phyloP scores from a whole-genome alignment of 2,329 filamentous ascomycete genomes.

The Huntiella savannae region DNA sequence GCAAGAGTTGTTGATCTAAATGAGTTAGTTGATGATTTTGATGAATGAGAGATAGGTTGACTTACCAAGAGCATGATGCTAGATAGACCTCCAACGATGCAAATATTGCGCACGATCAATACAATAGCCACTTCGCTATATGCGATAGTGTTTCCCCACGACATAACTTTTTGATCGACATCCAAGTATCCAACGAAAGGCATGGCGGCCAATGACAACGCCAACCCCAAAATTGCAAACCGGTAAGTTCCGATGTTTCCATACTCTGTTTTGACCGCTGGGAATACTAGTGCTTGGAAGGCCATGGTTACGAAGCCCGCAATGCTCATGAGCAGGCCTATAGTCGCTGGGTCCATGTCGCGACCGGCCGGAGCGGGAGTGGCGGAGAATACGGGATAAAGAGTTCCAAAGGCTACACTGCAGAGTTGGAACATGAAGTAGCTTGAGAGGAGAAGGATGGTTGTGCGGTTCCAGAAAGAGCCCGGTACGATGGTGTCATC shows the following conservation, averaged over 20 bases:
- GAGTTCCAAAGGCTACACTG: constrained; percentile 86
- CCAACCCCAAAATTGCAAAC: constrained; percentile 58
- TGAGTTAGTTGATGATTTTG: neutral
- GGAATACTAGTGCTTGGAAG: constrained; percentile 78
- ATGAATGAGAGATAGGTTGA: constrained; percentile 11
- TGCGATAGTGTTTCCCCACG: constrained; percentile 37
- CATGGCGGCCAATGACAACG: constrained; percentile 68
- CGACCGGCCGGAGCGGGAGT: constrained; percentile 59
- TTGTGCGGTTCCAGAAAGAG: constrained; percentile 30
- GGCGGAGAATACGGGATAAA: constrained; percentile 86
- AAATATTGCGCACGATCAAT: constrained; percentile 74
- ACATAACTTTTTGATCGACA: neutral
- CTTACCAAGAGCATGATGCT: constrained; percentile 71
- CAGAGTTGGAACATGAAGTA: constrained; percentile 87
- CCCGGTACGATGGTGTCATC: neutral
- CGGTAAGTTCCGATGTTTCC: constrained; percentile 79
- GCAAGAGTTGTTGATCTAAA: constrained; percentile 8
- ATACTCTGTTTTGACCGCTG: constrained; percentile 53
- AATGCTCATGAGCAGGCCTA: constrained; percentile 69
- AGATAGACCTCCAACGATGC: constrained; percentile 73
- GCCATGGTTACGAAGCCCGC: constrained; percentile 71
- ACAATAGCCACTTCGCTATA: constrained; percentile 66
- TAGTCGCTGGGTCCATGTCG: constrained; percentile 53
- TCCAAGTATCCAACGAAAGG: constrained; percentile 72
- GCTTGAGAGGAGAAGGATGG: constrained; percentile 59